Evolutionary conservation across 139 green algal genomes (phyloP), one percentile per base, ranked within the genome.

Genomic region (Chloropicon primus): DNA sequence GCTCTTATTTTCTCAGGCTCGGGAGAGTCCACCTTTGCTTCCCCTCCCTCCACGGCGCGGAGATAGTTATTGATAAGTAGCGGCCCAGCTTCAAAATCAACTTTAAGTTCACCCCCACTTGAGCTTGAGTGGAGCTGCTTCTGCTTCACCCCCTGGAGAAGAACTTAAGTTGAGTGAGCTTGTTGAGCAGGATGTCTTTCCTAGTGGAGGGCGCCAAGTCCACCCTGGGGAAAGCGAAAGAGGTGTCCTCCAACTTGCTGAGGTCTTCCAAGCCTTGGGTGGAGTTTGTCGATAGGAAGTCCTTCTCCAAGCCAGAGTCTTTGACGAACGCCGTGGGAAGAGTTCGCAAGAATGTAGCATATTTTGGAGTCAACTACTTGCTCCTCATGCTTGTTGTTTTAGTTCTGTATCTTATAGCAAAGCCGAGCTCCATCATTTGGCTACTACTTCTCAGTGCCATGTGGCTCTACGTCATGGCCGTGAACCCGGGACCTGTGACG

Each of bases 331-430:
- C 24, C 2, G 21, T 76, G 23, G 73, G 73, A 2, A 27, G 73
- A 2, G 5, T 76, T 26, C 73, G 73, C 73, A 76, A 76, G 73
- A 76, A 76, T 41, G 24, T 76, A 28, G 25, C 23, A 24, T 76
- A 76, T 28, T 76, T 76, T 28, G 28, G 28, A 21, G 27, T 76
- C 23, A 76, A 76, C 73, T 76, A 76, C 73, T 25, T 76, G 25
- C 27, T 28, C 25, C 73, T 76, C 2, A 54, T 28, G 25, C 28
- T 76, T 25, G 2, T 76, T 27, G 73, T 76, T 2, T 24, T 28
- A 27, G 73, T 28, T 10, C 25, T 76, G 21, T 54, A n/a, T 27
- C 28, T 76, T 41, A 41, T 76, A 27, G 28, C 25, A 27, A 27
- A 76, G 25, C 73, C 73, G 21, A 28, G 73, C 21, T 76, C 73